Base-by-base conservation (phyloP, 163 green algal genomes). In the Trebouxiophyceae sp. region DNA sequence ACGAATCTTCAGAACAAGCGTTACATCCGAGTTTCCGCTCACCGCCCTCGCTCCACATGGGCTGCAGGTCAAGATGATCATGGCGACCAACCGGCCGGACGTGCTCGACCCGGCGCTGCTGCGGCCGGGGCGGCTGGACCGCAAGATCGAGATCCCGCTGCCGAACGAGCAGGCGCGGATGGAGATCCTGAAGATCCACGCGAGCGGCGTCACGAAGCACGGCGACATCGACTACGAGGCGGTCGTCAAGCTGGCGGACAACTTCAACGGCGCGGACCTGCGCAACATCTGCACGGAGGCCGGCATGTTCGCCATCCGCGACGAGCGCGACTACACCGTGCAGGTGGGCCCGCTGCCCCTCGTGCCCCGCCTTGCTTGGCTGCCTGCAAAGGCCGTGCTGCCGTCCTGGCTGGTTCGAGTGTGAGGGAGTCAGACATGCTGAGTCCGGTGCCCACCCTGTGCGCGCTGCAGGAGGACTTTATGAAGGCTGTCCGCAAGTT, bases 101-200 rank as follows among this genome's bases (percentile, higher is more conserved):
- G 90, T 96, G 60, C 79, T 97, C 33, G 90, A 97, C 68, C 90
- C 90, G 2, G 90, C 90, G 1, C 80, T 97, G 12, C 81, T 97
- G 78, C 82, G 90, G 26, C 92, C 91, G 1, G 92, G 92, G 0
- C 83, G 92, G 6, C 78, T 98, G 58, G 92, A 98, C 79, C 78
- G 92, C 57, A 98, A 98, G 81, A 95, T 97, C 31, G 89, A 99
- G 77, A 99, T 99, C 75, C 95, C 95, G 29, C 80, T 99, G 68
- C 95, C 95, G 45, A 99, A 98, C 73, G 95, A 99, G 79, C 80
- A 72, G 55, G 60, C 70, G 7, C 83, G 90, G 30, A 91, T 95
- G 75, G 95, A 99, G 73, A 97, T 99, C 65, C 73, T 99, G 2
- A 99, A 98, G 78, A 99, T 99, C 66, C 95, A 99, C 77, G 83